Percentiles rank a stretch among this genome's conserved stretches.
phyloP scores from a whole-genome alignment of 768 basidiomycete genomes.

The Boletus tylopilopsis region DNA sequence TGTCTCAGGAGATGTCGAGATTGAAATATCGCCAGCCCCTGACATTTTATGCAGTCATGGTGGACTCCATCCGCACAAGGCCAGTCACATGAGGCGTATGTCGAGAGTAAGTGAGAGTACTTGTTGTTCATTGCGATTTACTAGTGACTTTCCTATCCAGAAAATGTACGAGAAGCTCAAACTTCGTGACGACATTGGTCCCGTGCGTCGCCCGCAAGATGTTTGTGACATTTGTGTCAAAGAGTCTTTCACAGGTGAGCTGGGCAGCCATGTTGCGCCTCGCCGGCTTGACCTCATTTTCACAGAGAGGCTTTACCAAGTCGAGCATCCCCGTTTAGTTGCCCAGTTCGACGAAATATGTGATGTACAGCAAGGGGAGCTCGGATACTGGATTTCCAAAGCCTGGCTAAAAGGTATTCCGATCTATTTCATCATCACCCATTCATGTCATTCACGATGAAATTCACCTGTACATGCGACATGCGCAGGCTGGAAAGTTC shows the following conservation, averaged over 20 bases:
- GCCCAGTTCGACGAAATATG: constrained; percentile 53
- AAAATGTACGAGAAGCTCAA: constrained; percentile 24
- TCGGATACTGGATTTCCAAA: constrained; percentile 73
- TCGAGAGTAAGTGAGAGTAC: constrained; percentile 38
- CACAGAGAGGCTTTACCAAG: constrained; percentile 65
- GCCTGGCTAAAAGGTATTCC: constrained; percentile 68
- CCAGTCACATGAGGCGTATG: constrained; percentile 65
- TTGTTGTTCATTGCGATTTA: background rate
- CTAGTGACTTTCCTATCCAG: constrained; percentile 6
- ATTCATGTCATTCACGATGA: constrained; percentile 7
- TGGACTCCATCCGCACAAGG: constrained; percentile 56
- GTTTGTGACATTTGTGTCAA: constrained; percentile 62
- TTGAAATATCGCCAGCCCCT: constrained; percentile 28
- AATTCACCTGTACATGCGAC: constrained; percentile 6
- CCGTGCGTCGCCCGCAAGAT: constrained; percentile 44
- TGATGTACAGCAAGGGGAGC: constrained; percentile 38
- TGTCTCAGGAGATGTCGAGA: constrained; percentile 14
- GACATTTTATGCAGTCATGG: constrained; percentile 64
- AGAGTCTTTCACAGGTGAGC: constrained; percentile 53
- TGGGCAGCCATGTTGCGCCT: background rate
- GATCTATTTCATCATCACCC: constrained; percentile 7
- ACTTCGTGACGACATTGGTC: constrained; percentile 45
- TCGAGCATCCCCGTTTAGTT: constrained; percentile 63
- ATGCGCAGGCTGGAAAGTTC: constrained; percentile 64
- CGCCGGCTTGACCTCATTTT: constrained; percentile 1